Conservation (phyloP, 768 basidiomycete genomes). For the Tricholoma sp. region DNA sequence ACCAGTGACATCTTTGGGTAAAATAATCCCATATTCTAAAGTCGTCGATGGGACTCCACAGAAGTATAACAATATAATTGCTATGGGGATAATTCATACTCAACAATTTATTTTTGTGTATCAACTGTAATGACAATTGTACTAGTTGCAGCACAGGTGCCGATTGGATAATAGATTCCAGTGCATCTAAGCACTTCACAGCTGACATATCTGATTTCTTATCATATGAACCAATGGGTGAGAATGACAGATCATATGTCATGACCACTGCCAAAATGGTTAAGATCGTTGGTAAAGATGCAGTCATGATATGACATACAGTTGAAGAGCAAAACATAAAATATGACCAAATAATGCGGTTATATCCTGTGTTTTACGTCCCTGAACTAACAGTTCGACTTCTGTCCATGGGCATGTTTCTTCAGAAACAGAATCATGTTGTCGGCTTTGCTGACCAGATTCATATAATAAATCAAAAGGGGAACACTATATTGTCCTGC, state of each 20-base stretch:
- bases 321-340: too few species aligned
- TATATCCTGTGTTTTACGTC: background rate
- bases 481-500: background rate
- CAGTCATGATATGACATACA: too few species aligned
- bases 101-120: too few species aligned
- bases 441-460: background rate
- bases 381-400: background rate
- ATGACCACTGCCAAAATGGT: background rate
- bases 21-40: too few species aligned
- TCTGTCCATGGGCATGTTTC: background rate
- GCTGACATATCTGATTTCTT: background rate
- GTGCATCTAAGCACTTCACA: background rate
- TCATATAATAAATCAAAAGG: background rate
- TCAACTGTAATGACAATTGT: too few species aligned
- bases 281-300: too few species aligned
- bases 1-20: too few species aligned
- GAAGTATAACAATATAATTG: too few species aligned
- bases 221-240: background rate
- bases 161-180: background rate
- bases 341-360: too few species aligned
- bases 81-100: too few species aligned
- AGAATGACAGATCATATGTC: too few species aligned
- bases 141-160: background rate
- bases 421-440: background rate
- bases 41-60: too few species aligned